Evolutionary conservation across 106 monocot genomes (phyloP).

Genomic region (Vanilla planifolia): DNA sequence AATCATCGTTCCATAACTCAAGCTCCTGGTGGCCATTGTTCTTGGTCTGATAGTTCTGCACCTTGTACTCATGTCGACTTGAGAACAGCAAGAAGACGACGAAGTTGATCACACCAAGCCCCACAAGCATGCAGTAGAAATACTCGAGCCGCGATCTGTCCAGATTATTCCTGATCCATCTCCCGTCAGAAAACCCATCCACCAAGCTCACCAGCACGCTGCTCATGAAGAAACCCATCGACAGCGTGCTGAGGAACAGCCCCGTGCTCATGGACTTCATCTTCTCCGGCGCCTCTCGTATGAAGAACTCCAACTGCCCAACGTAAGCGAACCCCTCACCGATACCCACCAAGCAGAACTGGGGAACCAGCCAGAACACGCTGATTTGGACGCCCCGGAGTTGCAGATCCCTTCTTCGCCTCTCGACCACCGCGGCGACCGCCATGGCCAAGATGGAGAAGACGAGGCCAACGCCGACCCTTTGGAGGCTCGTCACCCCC

Average conservation of each 20-base stretch:
- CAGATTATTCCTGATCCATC: constrained; percentile 46
- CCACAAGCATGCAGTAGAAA: constrained; percentile 56
- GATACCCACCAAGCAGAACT: constrained; percentile 56
- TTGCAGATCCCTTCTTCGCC: constrained; percentile 16
- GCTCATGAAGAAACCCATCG: constrained; percentile 59
- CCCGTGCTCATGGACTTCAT: constrained; percentile 34
- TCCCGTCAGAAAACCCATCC: constrained; percentile 35
- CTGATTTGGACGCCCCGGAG: constrained; percentile 12
- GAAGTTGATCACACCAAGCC: constrained; percentile 32
- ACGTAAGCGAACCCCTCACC: constrained; percentile 67
- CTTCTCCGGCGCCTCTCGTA: constrained; percentile 35
- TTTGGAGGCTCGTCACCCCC: constrained; percentile 39
- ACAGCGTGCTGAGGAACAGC: constrained; percentile 18
- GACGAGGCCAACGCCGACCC: constrained; percentile 28
- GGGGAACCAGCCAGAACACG: constrained; percentile 66
- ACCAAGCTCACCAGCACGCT: constrained; percentile 36
- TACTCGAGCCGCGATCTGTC: constrained; percentile 38
- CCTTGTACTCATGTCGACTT: constrained; percentile 45
- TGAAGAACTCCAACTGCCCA: constrained; percentile 63
- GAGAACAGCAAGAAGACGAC: constrained; percentile 27
- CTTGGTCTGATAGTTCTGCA: no score
- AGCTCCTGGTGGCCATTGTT: no score
- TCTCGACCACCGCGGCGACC: constrained; percentile 39
- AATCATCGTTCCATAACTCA: no score
- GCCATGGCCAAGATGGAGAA: constrained; percentile 51